Evolutionary conservation across 164 flowering plant genomes (phyloP).

Genomic region (Kalanchoe fedtschenkoi): DNA sequence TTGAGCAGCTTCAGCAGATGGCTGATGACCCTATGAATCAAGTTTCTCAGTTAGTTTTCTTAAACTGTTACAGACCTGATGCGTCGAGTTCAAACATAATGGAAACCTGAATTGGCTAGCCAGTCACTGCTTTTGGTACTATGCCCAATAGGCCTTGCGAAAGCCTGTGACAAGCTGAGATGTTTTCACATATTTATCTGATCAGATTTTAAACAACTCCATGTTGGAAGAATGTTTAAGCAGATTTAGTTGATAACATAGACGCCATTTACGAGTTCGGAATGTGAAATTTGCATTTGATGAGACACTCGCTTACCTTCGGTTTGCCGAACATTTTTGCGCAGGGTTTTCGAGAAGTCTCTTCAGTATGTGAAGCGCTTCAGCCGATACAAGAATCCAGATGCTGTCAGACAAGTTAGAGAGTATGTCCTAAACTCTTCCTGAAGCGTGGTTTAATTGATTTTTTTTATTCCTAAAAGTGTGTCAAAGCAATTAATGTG

Average conservation of each 20-base stretch:
- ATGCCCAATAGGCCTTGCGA: no score
- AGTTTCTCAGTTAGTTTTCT: conserved; percentile 72
- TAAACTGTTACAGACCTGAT: no score
- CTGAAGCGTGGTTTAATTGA: background rate
- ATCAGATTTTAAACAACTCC: no score
- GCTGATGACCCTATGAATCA: conserved; percentile 85
- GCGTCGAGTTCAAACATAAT: no score
- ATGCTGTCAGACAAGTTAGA: conserved; percentile 93
- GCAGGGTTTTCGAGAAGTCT: conserved; percentile 95
- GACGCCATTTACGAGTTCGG: no score
- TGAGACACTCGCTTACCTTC: background rate
- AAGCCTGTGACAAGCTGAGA: no score
- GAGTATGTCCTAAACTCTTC: conserved; percentile 63
- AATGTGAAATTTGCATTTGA: background rate
- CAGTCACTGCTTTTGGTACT: no score
- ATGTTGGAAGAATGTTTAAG: no score
- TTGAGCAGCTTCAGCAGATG: conserved; percentile 85
- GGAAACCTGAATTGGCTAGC: no score
- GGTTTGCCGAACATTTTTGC: conserved; percentile 4
- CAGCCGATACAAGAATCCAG: conserved; percentile 95
- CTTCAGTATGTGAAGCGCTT: conserved; percentile 96
- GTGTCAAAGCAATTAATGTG: background rate
- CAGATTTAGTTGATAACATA: no score
- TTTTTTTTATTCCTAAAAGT: background rate
- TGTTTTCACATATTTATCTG: no score